phyloP scores from a whole-genome alignment of 2,329 filamentous ascomycete species.

The Botryotinia convoluta region DNA sequence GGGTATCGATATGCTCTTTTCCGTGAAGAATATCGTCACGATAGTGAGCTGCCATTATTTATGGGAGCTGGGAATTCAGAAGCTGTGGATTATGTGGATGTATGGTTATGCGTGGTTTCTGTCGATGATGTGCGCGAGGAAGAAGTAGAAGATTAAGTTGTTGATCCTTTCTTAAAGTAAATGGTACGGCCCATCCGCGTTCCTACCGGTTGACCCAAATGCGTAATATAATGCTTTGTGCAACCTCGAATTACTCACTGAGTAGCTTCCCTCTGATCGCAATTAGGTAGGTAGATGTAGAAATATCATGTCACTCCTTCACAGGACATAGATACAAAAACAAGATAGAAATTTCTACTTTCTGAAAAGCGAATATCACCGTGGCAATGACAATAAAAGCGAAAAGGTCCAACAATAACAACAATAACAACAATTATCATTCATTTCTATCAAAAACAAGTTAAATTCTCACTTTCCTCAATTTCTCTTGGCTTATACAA shows the following conservation, averaged over 20 bases:
- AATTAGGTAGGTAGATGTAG: not conserved
- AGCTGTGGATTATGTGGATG: not conserved
- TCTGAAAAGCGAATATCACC: not conserved
- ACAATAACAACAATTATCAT: not conserved
- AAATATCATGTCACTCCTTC: not conserved
- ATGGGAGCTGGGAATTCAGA: not conserved
- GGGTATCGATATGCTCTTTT: conserved; percentile 45
- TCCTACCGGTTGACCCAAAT: not conserved
- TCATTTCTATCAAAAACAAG: not conserved
- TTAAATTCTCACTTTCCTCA: not conserved
- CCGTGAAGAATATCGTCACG: conserved; percentile 33
- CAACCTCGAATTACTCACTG: not conserved
- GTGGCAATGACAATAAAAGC: not conserved
- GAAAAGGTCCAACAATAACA: not conserved
- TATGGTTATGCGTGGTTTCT: not conserved
- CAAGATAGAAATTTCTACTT: not conserved
- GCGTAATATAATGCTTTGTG: not conserved
- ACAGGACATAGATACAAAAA: not conserved
- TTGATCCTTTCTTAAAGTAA: not conserved
- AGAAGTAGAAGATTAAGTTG: not conserved
- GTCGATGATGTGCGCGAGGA: not conserved
- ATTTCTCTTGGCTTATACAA: not conserved
- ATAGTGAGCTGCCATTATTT: conserved; percentile 30
- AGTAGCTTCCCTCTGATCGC: not conserved
- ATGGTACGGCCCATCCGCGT: not conserved